Conservation (phyloP, 1,284 basidiomycete species). For the Trichosporon ovoides region DNA sequence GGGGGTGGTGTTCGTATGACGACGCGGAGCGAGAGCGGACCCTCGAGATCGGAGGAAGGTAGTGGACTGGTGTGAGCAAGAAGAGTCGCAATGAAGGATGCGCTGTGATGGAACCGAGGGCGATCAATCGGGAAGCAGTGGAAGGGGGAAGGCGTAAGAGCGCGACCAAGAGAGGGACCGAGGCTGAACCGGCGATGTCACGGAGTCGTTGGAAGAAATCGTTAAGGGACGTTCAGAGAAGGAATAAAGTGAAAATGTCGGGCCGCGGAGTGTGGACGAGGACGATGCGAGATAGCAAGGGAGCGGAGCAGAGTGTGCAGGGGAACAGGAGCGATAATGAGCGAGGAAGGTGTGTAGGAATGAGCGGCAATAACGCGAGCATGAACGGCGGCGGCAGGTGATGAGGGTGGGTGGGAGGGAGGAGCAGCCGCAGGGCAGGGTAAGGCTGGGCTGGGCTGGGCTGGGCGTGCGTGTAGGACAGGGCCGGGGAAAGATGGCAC, state of each 20-base stretch:
- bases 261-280: background rate
- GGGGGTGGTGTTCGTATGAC: background rate
- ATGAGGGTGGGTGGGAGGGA: too few species aligned
- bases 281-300: too few species aligned
- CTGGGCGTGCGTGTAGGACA: too few species aligned
- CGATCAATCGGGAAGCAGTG: conserved; percentile 4
- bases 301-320: too few species aligned
- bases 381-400: too few species aligned
- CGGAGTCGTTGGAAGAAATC: background rate
- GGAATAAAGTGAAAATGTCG: background rate
- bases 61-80: conserved; percentile 2
- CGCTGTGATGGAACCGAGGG: background rate
- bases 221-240: conserved; percentile 4
- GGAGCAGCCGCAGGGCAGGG: too few species aligned
- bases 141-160: background rate
- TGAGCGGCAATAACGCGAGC: too few species aligned
- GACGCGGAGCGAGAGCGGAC: background rate
- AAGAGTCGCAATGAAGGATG: too few species aligned
- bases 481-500: too few species aligned
- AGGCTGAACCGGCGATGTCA: background rate
- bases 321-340: too few species aligned
- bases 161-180: background rate
- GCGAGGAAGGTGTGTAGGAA: too few species aligned
- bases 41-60: background rate
- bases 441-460: too few species aligned